Evolutionary conservation across 768 basidiomycete species (phyloP), one percentile per base, ranked within the genome.

Genomic region (Amanita molliuscula): DNA sequence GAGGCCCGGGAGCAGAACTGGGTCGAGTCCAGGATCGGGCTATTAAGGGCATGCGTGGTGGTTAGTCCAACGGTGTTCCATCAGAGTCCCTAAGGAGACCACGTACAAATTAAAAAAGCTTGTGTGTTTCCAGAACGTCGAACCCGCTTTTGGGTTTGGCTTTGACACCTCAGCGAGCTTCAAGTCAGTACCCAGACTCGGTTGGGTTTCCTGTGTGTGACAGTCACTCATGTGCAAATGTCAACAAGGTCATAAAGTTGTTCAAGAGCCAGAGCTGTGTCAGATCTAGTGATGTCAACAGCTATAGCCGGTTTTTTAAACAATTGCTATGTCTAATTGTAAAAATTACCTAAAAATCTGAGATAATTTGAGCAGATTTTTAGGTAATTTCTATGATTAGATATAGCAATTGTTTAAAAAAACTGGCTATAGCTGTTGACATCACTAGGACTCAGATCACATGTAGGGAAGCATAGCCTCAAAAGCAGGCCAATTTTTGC

Each of bases 401-500:
- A n/a, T n/a, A n/a, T n/a, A n/a, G n/a, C n/a, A n/a, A n/a, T n/a
- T n/a, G n/a, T n/a, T n/a, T n/a, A n/a, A n/a, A n/a, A n/a, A n/a
- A n/a, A n/a, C n/a, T n/a, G n/a, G n/a, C n/a, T n/a, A n/a, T n/a
- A n/a, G n/a, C n/a, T n/a, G n/a, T n/a, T n/a, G n/a, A n/a, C n/a
- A n/a, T n/a, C n/a, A n/a, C n/a, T n/a, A n/a, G n/a, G n/a, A n/a
- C n/a, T n/a, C n/a, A n/a, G n/a, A 56, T 82, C 82, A 54, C 74
- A 77, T 2, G 64, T 71, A 6, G 83, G 82, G 55, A 77, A 76
- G 56, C 79, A 81, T 1, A 81, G 67, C 1, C 78, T 68, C 1
- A 77, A 78, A 25, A 82, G 67, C 20, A 85, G 63, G 0, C 79
- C 80, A 18, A 64, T 53, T 56, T 69, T 70, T 18, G 57, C 58